phyloP scores from a whole-genome alignment of 495 filamentous ascomycete genomes.

The Penicillium canescens region DNA sequence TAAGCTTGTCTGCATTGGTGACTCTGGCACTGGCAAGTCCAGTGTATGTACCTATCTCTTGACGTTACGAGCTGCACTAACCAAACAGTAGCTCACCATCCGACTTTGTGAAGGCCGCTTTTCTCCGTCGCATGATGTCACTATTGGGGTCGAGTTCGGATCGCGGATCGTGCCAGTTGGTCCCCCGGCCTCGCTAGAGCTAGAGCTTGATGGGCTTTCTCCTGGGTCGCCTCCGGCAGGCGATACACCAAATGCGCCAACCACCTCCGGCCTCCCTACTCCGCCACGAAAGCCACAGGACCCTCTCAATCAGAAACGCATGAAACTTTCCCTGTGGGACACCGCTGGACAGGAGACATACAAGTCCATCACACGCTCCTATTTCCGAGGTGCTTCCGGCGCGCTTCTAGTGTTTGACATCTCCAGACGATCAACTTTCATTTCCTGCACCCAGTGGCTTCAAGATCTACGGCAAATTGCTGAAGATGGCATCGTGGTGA shows the following conservation, averaged over 20 bases:
- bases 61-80: conserved; percentile 5
- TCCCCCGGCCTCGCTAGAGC: conserved; percentile 58
- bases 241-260: conserved; percentile 19
- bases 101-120: conserved; percentile 97
- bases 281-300: conserved; percentile 37
- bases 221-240: conserved; percentile 7
- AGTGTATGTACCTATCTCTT: conserved; percentile 47
- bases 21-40: conserved; percentile 91
- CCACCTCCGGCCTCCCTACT: conserved; percentile 33
- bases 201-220: conserved; percentile 31
- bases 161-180: conserved; percentile 91
- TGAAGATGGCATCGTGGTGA: conserved; percentile 89
- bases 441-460: conserved; percentile 84
- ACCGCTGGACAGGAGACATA: conserved; percentile 97
- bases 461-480: conserved; percentile 90
- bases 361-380: conserved; percentile 90
- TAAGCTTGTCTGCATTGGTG: conserved; percentile 96
- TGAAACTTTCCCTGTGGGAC: conserved; percentile 88
- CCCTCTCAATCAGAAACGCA: conserved; percentile 62
- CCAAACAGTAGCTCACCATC: conserved; percentile 68
- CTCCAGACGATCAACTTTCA: conserved; percentile 79
- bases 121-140: conserved; percentile 89
- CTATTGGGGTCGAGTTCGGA: conserved; percentile 97
- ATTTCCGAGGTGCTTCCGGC: conserved; percentile 91
- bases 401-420: conserved; percentile 96